Evolutionary conservation across 2,329 filamentous ascomycete genomes (phyloP), one percentile per base, ranked within the genome.

Genomic region (Phialophora chinensis): DNA sequence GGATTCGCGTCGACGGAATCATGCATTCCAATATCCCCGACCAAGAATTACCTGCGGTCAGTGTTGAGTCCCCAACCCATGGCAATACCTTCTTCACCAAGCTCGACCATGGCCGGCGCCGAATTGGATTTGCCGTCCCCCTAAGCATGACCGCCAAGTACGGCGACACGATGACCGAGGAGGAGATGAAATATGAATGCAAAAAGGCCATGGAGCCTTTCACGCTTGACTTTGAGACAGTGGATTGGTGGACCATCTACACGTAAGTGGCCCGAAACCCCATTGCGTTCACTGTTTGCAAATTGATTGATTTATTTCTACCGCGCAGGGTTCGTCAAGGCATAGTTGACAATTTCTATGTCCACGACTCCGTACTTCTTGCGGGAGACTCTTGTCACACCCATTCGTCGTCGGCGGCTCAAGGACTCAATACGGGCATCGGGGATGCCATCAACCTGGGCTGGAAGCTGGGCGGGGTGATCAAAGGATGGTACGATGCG

Each of bases 351-450:
- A 59, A 20, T n/a, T 59, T 59, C 20, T 33, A 33, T 11, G 56
- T 59, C 20, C 25, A 59, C 11, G 35, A 47, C 56, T 5, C 20
- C n/a, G 42, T 59, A 7, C 23, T 59, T 38, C 56, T 44, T 17
- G 56, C 56, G 14, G 56, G 56, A 17, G 56, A 59, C 38, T 33
- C 56, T 38, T 59, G 56, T 27, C 56, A 59, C 38, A 47, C 25
- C 38, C 56, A 59, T 38, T 59, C 56, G 17, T 33, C 31, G 31
- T 33, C 31, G 31, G 31, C 31, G 10, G 31, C 31, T 56, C 54
- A 23, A 35, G 54, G 54, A 56, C 54, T 56, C 31, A 56, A 56
- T 23, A 56, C 54, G n/a, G 54, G 54, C 31, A 35, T 56, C 12
- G 31, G 38, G n/a, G 54, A 56, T n/a, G 11, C 54, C 20, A 23